Percentiles rank a stretch among this genome's conserved stretches.
Evolutionary conservation across 2,329 filamentous ascomycete species (phyloP).

Genomic region (Pseudocercospora vitis): DNA sequence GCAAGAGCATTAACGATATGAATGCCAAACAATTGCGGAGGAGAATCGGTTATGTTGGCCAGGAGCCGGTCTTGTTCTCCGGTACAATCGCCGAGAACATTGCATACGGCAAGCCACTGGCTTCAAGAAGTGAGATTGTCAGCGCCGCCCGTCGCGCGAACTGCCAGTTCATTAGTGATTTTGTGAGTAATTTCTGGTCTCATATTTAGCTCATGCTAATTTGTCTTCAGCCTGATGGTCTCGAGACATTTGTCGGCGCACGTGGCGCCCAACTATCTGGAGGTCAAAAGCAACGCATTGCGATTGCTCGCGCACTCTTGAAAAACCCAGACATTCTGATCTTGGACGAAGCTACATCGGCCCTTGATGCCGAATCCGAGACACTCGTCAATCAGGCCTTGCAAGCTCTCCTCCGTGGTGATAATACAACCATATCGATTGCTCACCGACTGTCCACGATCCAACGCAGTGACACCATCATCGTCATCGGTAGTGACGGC

Average conservation of each 20-base stretch:
- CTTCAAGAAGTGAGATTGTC: constrained; percentile 77
- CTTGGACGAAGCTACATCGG: constrained; percentile 90
- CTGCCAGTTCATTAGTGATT: constrained; percentile 94
- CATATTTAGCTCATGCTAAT: constrained; percentile 22
- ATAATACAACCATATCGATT: constrained; percentile 96
- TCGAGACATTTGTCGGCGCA: constrained; percentile 91
- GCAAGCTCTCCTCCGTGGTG: constrained; percentile 73
- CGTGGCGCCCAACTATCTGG: constrained; percentile 91
- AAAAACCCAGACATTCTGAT: constrained; percentile 97
- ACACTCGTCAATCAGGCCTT: constrained; percentile 93
- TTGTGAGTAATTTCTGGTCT: constrained; percentile 53
- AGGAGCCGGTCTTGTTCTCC: constrained; percentile 91
- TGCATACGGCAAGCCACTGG: constrained; percentile 79
- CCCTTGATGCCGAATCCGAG: constrained; percentile 93
- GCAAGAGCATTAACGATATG: constrained; percentile 77
- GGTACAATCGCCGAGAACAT: constrained; percentile 87
- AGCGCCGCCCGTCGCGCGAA: constrained; percentile 88
- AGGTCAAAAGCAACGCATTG: constrained; percentile 96
- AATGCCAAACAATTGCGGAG: constrained; percentile 91
- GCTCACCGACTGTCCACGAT: constrained; percentile 95
- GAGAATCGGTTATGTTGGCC: constrained; percentile 90
- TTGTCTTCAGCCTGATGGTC: constrained; percentile 68
- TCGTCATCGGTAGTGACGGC: constrained; percentile 83
- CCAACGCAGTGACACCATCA: constrained; percentile 90
- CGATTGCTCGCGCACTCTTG: constrained; percentile 89